A percentile compares a stretch with the other conserved stretches of the same genome.
Evolutionary conservation across 805 yeast species (phyloP).

Genomic region (Pichia pseudocactophila): DNA sequence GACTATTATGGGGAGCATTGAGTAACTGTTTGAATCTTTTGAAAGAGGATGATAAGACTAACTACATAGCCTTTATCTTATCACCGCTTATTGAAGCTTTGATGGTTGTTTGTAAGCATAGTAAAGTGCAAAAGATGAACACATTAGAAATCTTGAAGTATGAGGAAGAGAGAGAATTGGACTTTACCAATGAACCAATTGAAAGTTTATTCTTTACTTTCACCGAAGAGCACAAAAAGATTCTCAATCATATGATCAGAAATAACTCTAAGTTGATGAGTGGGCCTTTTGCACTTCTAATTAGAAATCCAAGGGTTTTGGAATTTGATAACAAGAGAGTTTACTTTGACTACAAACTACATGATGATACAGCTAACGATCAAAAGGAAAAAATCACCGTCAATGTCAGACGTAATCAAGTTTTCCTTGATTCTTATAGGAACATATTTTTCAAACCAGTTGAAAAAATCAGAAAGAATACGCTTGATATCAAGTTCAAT

Average conservation of each 20-base stretch:
- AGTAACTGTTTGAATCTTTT: conserved; percentile 61
- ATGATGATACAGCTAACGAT: conserved; percentile 34
- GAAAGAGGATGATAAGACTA: conserved; percentile 47
- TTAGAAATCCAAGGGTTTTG: conserved; percentile 77
- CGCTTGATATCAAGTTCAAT: conserved; percentile 71
- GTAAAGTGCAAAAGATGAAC: conserved; percentile 50
- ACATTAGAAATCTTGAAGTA: conserved; percentile 48
- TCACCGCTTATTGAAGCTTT: conserved; percentile 84
- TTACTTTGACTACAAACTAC: conserved; percentile 71
- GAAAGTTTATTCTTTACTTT: conserved; percentile 76
- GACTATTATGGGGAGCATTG: conserved; percentile 76
- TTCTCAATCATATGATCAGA: conserved; percentile 85
- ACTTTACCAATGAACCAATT: conserved; percentile 65
- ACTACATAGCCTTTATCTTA: conserved; percentile 67
- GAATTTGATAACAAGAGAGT: conserved; percentile 92
- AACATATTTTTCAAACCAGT: conserved; percentile 69
- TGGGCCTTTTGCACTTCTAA: conserved; percentile 88
- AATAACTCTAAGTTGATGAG: conserved; percentile 88
- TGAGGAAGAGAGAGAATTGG: conserved; percentile 57
- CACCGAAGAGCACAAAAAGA: conserved; percentile 80
- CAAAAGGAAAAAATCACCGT: conserved; percentile 44
- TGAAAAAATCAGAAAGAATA: conserved; percentile 63
- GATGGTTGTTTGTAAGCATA: conserved; percentile 93
- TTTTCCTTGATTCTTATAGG: conserved; percentile 83
- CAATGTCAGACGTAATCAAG: conserved; percentile 77